Evolutionary conservation across 768 basidiomycete species (phyloP).

Genomic region (Fomitopsis serialis): DNA sequence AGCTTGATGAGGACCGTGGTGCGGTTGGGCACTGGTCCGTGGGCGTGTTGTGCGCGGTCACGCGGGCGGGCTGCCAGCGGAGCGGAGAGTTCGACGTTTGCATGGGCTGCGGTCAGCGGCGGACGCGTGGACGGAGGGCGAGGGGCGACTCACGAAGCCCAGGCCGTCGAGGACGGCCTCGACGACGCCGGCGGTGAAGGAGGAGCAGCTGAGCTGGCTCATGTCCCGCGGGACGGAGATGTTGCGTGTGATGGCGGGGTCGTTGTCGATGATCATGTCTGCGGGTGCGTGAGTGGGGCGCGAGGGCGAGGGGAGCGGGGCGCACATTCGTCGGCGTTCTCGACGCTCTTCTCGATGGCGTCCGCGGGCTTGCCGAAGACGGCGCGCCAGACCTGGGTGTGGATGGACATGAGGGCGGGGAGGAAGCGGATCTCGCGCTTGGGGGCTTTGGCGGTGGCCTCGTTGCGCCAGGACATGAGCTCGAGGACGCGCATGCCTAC

Average conservation of each 20-base stretch:
- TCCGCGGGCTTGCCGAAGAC: slow-evolving; percentile 93
- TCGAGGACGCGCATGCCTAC: slow-evolving; percentile 85
- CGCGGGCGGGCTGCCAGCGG: slow-evolving; percentile 76
- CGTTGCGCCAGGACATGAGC: slow-evolving; percentile 76
- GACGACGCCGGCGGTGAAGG: slow-evolving; percentile 94
- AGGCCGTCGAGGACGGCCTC: slow-evolving; percentile 94
- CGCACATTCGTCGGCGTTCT: slow-evolving; percentile 93
- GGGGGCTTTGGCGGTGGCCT: slow-evolving; percentile 78
- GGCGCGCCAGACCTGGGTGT: slow-evolving; percentile 92
- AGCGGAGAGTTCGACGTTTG: not conserved
- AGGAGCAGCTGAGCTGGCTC: slow-evolving; percentile 93
- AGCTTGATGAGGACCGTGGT: slow-evolving; percentile 98
- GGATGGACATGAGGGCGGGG: slow-evolving; percentile 88
- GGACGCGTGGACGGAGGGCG: slow-evolving; percentile 1
- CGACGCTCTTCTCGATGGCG: slow-evolving; percentile 92
- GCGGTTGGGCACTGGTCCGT: slow-evolving; percentile 71
- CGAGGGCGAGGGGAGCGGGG: slow-evolving; percentile 2
- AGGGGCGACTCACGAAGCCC: slow-evolving; percentile 68
- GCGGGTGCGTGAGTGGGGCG: not conserved
- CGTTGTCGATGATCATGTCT: slow-evolving; percentile 99
- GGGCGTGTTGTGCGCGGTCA: slow-evolving; percentile 93
- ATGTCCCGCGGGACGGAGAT: slow-evolving; percentile 94
- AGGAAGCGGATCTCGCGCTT: slow-evolving; percentile 90
- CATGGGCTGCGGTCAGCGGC: not conserved
- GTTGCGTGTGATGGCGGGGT: slow-evolving; percentile 84